A percentile compares a stretch with the other conserved stretches of the same genome.
Evolutionary conservation across 1,139 yeast genomes (phyloP).

Genomic region (Saccharomycopsis hybrid): DNA sequence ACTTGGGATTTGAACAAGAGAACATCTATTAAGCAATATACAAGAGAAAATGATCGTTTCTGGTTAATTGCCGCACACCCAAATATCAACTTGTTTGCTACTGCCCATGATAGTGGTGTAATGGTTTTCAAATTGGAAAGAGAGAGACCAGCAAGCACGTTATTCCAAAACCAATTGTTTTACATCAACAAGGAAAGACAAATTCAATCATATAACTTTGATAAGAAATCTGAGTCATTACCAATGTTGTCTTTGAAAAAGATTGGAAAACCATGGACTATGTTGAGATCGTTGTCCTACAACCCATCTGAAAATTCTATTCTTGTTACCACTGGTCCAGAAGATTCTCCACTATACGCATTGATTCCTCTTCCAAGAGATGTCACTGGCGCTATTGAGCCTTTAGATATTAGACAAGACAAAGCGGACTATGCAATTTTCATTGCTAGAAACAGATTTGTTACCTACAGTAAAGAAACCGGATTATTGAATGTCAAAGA

Average conservation of each 20-base stretch:
- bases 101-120: slow-evolving; percentile 96
- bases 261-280: slow-evolving; percentile 80
- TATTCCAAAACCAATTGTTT: slow-evolving; percentile 62
- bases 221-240: slow-evolving; percentile 50
- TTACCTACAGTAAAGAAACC: slow-evolving; percentile 60
- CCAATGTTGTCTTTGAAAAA: slow-evolving; percentile 82
- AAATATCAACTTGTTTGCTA: slow-evolving; percentile 82
- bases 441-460: slow-evolving; percentile 91
- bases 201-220: slow-evolving; percentile 72
- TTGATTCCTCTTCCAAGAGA: slow-evolving; percentile 77
- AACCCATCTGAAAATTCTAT: slow-evolving; percentile 90
- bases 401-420: slow-evolving; percentile 71
- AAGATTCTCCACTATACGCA: slow-evolving; percentile 57
- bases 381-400: slow-evolving; percentile 88
- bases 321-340: slow-evolving; percentile 73
- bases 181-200: slow-evolving; percentile 83
- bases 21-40: slow-evolving; percentile 88
- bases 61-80: slow-evolving; percentile 94
- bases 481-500: slow-evolving; percentile 77
- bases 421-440: slow-evolving; percentile 82
- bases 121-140: slow-evolving; percentile 97
- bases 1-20: slow-evolving; percentile 96
- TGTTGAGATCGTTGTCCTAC: slow-evolving; percentile 78
- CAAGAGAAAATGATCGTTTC: slow-evolving; percentile 90
- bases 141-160: slow-evolving; percentile 87